A percentile compares a stretch with the other conserved stretches of the same genome.
phyloP scores from a whole-genome alignment of 2,329 filamentous ascomycete genomes.

The Epichloe glyceriae region DNA sequence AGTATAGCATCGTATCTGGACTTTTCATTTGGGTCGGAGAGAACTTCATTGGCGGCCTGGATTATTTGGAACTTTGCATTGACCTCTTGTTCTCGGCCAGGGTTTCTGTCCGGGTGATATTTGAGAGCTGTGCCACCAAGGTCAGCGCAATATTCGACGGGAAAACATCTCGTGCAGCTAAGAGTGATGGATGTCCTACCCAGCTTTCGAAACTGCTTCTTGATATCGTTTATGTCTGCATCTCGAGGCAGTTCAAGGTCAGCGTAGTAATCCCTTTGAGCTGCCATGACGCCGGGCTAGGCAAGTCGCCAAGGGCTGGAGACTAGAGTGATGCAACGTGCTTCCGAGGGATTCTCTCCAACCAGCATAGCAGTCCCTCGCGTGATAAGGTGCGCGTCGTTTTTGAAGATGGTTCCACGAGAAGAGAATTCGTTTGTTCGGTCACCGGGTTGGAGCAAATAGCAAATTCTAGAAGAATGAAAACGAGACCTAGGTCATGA shows the following conservation, averaged over 20 bases:
- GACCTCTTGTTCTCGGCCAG: conserved; percentile 65
- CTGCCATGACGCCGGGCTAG: conserved; percentile 17
- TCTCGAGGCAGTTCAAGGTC: conserved; percentile 60
- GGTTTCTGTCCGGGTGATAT: conserved; percentile 83
- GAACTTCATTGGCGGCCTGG: conserved; percentile 71
- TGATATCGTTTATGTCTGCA: conserved; percentile 63
- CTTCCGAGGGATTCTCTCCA: background rate
- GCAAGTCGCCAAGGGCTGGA: background rate
- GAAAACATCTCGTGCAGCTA: background rate
- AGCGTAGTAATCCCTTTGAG: conserved; percentile 66
- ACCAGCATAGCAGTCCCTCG: conserved; percentile 8
- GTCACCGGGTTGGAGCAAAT: background rate
- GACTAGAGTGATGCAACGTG: background rate
- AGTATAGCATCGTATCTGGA: conserved; percentile 40
- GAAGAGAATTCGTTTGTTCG: background rate
- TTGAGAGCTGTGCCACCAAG: conserved; percentile 47
- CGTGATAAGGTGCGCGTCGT: background rate
- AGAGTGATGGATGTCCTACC: conserved; percentile 33
- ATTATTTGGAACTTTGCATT: conserved; percentile 77
- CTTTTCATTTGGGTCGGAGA: conserved; percentile 37
- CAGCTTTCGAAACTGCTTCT: conserved; percentile 75
- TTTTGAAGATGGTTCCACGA: background rate
- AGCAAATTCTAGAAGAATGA: background rate
- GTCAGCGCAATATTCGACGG: conserved; percentile 12
- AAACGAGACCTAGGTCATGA: background rate